Conservation (phyloP, 2,329 filamentous ascomycete genomes). For the Claviceps purpurea region DNA sequence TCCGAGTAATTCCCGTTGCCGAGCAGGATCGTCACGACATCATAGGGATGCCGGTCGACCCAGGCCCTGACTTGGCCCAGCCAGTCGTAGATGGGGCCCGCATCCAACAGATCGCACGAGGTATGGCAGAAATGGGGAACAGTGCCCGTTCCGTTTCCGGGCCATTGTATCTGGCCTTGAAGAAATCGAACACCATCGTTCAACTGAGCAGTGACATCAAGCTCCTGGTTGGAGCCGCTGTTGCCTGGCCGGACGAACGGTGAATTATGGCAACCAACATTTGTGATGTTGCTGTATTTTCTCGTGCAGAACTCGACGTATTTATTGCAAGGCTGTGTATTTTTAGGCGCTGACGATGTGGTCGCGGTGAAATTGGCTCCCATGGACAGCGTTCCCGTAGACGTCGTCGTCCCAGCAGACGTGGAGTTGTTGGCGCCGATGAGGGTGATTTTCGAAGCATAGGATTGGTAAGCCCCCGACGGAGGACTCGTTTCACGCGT, state of each 20-base stretch:
- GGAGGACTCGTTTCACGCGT: conserved; percentile 26
- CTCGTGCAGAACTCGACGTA: conserved; percentile 63
- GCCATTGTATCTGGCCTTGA: conserved; percentile 50
- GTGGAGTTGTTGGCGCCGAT: conserved; percentile 20
- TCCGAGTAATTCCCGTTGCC: conserved; percentile 68
- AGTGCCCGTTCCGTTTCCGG: conserved; percentile 27
- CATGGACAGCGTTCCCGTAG: conserved; percentile 22
- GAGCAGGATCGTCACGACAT: conserved; percentile 76
- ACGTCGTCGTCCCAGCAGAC: conserved; percentile 19
- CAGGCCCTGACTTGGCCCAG: conserved; percentile 56
- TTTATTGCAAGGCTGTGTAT: conserved; percentile 70
- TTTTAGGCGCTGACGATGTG: conserved; percentile 35
- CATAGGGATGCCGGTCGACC: conserved; percentile 67
- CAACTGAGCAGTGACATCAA: conserved; percentile 55
- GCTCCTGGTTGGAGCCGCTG: conserved; percentile 61
- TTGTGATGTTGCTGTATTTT: conserved; percentile 70
- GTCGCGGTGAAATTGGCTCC: conserved; percentile 27
- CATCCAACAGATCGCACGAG: conserved; percentile 68
- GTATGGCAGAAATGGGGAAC: conserved; percentile 70
- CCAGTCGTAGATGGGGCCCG: conserved; percentile 63
- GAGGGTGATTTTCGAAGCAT: conserved; percentile 29
- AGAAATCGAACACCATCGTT: conserved; percentile 61
- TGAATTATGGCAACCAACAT: conserved; percentile 69
- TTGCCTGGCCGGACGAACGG: conserved; percentile 60
- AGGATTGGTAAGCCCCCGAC: conserved; percentile 31